These are phyloP conservation scores for Mesotaenium endlicherianum DNA, from an alignment of 139 green algal genomes.

Conservation along the genomic window DNA sequence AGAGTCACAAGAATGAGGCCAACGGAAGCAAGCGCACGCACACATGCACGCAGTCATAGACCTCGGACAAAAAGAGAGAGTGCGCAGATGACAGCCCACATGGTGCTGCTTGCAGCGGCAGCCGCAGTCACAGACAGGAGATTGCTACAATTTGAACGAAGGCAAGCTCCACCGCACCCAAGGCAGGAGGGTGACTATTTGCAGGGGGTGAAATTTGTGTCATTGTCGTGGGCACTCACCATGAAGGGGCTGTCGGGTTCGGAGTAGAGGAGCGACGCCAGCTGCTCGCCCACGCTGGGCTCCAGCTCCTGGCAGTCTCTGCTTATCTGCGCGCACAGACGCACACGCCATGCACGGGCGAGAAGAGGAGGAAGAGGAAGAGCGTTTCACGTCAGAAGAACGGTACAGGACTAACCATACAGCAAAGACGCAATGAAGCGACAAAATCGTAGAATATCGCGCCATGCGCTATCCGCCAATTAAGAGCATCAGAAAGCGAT, in stretches of 20 bases:
- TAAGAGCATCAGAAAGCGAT: no score
- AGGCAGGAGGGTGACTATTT: no score
- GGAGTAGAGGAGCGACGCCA: slow-evolving; percentile 15
- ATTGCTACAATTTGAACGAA: background rate
- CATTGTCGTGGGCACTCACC: no score
- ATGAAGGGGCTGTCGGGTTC: slow-evolving; percentile 44
- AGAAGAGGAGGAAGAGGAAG: background rate
- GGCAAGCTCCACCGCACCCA: background rate
- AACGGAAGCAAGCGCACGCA: no score
- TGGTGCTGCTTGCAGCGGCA: background rate
- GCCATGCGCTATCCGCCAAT: no score
- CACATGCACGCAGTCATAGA: background rate
- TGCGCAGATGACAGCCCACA: background rate
- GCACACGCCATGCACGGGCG: background rate
- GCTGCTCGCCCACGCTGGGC: slow-evolving; percentile 21
- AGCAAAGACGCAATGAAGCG: no score
- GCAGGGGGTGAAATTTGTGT: no score
- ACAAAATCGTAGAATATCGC: no score
- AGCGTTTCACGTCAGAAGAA: no score
- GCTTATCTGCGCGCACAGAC: slow-evolving; percentile 28
- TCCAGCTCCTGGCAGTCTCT: slow-evolving; percentile 50
- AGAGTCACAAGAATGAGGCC: no score
- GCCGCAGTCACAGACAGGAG: background rate
- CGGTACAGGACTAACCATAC: no score
- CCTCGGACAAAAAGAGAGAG: background rate